phyloP scores from a whole-genome alignment of 208 protist genomes.

The Trypanosomatidae sp. region DNA sequence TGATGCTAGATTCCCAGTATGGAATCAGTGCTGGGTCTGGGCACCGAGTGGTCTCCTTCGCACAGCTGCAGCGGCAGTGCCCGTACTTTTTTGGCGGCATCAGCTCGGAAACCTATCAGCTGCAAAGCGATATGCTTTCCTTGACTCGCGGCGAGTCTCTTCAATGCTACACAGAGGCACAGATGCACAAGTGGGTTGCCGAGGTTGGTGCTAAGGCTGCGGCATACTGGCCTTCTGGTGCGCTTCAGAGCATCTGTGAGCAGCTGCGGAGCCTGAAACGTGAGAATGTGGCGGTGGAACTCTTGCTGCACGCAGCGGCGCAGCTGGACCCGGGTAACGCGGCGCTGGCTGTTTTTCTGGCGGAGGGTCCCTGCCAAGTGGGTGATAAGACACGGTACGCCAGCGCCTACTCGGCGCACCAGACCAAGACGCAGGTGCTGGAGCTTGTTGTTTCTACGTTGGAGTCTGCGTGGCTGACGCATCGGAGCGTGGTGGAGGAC shows the following conservation, averaged over 20 bases:
- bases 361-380: constrained; percentile 18
- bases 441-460: constrained; percentile 51
- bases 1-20: constrained; percentile 53
- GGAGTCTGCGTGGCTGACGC: constrained; percentile 72
- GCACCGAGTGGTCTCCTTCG: constrained; percentile 43
- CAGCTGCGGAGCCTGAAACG: constrained; percentile 67
- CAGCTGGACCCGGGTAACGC: constrained; percentile 79
- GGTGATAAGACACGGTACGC: constrained; percentile 15
- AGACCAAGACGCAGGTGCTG: constrained; percentile 69
- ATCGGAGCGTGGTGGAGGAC: constrained; percentile 73
- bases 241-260: constrained; percentile 73
- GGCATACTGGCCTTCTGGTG: constrained; percentile 74
- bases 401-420: constrained; percentile 39
- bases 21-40: constrained; percentile 38
- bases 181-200: constrained; percentile 60
- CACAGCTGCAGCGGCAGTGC: constrained; percentile 64
- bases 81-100: constrained; percentile 81
- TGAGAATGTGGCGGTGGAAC: constrained; percentile 66
- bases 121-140: constrained; percentile 60
- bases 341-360: constrained; percentile 56
- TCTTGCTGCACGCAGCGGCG: constrained; percentile 83
- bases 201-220: constrained; percentile 63
- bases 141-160: constrained; percentile 48
- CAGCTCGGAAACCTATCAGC: constrained; percentile 68
- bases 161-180: constrained; percentile 42